Percentiles rank a stretch among this genome's conserved stretches.
Evolutionary conservation across 176 grass and related monocot genomes (phyloP).

Genomic region (Phyllostachys edulis): DNA sequence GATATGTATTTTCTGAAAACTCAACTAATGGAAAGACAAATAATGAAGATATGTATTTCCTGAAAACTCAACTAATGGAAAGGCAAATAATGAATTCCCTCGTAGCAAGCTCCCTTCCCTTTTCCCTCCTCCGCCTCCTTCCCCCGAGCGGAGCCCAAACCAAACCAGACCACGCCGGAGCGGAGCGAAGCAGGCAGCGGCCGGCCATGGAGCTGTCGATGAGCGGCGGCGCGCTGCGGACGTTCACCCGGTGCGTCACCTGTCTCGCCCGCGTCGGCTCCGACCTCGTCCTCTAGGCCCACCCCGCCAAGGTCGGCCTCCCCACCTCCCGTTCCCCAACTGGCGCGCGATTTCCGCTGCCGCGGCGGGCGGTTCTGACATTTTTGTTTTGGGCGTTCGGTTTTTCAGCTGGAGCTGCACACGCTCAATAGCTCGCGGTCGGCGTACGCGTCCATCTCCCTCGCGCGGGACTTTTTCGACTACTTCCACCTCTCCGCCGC

Average conservation of each 20-base stretch:
- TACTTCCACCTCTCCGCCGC: slow-evolving; percentile 40
- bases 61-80: too few species aligned
- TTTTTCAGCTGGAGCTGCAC: slow-evolving; percentile 71
- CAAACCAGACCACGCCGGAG: not conserved
- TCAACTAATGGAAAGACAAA: too few species aligned
- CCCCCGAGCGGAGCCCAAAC: not conserved
- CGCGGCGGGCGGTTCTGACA: not conserved
- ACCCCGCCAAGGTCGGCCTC: slow-evolving; percentile 62
- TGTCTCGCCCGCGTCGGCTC: slow-evolving; percentile 79
- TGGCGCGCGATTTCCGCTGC: not conserved
- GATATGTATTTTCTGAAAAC: too few species aligned
- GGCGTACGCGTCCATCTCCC: slow-evolving; percentile 72
- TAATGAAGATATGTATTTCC: too few species aligned
- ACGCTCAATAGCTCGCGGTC: slow-evolving; percentile 81
- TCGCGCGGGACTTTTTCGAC: slow-evolving; percentile 73
- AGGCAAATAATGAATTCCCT: too few species aligned
- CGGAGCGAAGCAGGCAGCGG: not conserved
- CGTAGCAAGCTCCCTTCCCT: too few species aligned
- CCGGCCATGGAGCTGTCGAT: slow-evolving; percentile 76
- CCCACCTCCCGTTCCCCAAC: not conserved
- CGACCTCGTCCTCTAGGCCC: slow-evolving; percentile 73
- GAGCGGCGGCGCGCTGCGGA: slow-evolving; percentile 63
- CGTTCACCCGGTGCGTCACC: slow-evolving; percentile 74
- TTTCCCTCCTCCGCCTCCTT: not conserved
- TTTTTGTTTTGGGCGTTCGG: not conserved